These are phyloP conservation scores for Neofusicoccum sp. DNA, from an alignment of 2,329 filamentous ascomycete species.

Conservation along the genomic window DNA sequence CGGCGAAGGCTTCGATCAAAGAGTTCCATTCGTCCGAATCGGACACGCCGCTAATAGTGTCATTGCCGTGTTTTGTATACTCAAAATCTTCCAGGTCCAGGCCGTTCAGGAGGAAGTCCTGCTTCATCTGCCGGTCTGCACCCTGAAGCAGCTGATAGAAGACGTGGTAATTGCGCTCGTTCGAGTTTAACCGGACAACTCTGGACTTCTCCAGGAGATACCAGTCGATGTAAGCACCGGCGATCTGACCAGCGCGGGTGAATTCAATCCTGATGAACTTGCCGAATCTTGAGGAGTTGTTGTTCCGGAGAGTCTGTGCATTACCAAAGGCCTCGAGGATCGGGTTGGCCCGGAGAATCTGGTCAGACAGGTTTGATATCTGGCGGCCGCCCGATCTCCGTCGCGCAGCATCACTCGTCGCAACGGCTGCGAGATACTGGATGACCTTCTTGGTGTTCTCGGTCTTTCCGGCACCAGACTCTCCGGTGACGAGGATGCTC, in stretches of 20 bases:
- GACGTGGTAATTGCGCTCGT: constrained; percentile 94
- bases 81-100: constrained; percentile 82
- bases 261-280: constrained; percentile 99
- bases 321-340: constrained; percentile 98
- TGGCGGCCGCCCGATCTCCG: constrained; percentile 59
- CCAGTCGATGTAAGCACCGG: constrained; percentile 97
- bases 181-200: constrained; percentile 81
- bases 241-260: constrained; percentile 80
- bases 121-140: constrained; percentile 69
- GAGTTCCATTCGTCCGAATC: constrained; percentile 87
- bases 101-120: constrained; percentile 71
- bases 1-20: constrained; percentile 84
- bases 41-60: constrained; percentile 85
- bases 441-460: constrained; percentile 99
- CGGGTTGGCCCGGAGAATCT: constrained; percentile 92
- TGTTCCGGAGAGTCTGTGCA: constrained; percentile 94
- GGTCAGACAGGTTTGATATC: constrained; percentile 86
- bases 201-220: constrained; percentile 97
- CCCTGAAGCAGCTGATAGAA: constrained; percentile 95
- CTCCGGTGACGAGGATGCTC: constrained; percentile 95
- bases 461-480: constrained; percentile 96
- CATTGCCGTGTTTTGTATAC: constrained; percentile 88
- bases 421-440: constrained; percentile 93
- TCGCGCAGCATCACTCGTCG: constrained; percentile 69
- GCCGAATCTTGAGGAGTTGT: constrained; percentile 97